A percentile compares a stretch with the other conserved stretches of the same genome.
These are phyloP conservation scores for Rhodotorula graminis DNA, from an alignment of 768 basidiomycete genomes.

Conservation along the genomic window DNA sequence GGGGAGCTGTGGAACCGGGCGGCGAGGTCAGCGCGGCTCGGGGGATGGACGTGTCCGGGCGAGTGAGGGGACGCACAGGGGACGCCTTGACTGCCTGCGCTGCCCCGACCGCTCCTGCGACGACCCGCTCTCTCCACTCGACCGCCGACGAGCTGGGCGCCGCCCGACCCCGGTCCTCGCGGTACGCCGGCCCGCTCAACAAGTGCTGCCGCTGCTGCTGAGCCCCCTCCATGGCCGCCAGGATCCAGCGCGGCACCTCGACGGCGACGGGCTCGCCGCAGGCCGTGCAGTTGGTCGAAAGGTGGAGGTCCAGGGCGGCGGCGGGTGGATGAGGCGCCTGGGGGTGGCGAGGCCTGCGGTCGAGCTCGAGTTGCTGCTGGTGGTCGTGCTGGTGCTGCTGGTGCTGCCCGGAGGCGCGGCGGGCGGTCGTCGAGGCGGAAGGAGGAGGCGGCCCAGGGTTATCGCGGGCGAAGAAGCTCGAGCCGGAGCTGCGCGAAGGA, in stretches of 20 bases:
- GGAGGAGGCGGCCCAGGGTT: background rate
- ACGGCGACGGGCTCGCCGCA: conserved; percentile 17
- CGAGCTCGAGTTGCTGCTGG: background rate
- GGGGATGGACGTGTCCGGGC: background rate
- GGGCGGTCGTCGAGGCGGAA: background rate
- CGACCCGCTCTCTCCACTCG: background rate
- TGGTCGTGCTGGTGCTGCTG: background rate
- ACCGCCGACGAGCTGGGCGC: background rate
- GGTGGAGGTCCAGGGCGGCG: background rate
- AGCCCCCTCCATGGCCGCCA: conserved; percentile 8
- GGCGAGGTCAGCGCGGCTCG: background rate
- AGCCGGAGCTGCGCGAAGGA: background rate
- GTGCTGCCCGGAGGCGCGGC: background rate
- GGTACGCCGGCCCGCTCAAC: background rate
- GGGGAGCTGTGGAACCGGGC: background rate
- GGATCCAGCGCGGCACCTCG: conserved; percentile 18
- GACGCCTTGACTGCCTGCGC: conserved; percentile 7
- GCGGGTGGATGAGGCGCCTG: no score
- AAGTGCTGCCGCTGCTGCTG: background rate
- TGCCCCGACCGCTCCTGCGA: background rate
- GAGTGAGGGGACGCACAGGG: conserved; percentile 1
- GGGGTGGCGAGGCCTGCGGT: background rate
- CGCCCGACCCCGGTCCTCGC: background rate
- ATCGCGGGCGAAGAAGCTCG: background rate
- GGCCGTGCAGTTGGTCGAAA: conserved; percentile 1